Conservation (phyloP, 768 basidiomycete genomes). For the Lanmaoa rubissima region DNA sequence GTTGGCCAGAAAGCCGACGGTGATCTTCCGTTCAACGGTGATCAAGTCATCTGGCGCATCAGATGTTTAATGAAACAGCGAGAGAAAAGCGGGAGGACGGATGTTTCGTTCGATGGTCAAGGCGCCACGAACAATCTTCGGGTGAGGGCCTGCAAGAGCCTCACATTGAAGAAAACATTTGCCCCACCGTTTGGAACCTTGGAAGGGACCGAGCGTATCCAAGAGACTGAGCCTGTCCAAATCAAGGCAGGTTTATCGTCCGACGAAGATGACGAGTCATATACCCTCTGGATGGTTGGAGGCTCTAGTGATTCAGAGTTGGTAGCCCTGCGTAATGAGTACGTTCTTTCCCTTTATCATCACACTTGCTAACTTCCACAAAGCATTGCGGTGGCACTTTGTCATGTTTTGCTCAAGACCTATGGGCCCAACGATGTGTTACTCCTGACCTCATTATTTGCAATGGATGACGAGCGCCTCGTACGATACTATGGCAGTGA, state of each 20-base stretch:
- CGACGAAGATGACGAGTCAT: background rate
- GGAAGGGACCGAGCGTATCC: too few species aligned
- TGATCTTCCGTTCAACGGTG: background rate
- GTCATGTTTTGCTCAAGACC: constrained; percentile 8
- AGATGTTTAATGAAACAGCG: constrained; percentile 11
- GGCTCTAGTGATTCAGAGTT: background rate
- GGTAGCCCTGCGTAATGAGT: constrained; percentile 3
- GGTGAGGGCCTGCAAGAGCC: background rate
- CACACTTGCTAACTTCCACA: background rate
- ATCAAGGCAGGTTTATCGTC: constrained; percentile 8
- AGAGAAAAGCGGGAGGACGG: constrained; percentile 1
- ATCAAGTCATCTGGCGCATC: constrained; percentile 4
- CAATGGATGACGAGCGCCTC: background rate
- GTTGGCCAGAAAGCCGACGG: background rate
- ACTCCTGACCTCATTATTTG: constrained; percentile 11
- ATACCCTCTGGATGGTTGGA: constrained; percentile 11
- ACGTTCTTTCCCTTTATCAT: background rate
- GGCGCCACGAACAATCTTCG: background rate
- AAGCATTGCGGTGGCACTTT: constrained; percentile 14
- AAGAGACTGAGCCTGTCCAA: background rate
- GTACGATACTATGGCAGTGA: background rate
- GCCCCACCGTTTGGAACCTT: constrained; percentile 5
- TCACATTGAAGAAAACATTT: constrained; percentile 12
- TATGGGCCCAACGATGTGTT: constrained; percentile 12
- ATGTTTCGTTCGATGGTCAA: background rate